phyloP scores from a whole-genome alignment of 2,329 filamentous ascomycete species.

The Esteya vermicola region DNA sequence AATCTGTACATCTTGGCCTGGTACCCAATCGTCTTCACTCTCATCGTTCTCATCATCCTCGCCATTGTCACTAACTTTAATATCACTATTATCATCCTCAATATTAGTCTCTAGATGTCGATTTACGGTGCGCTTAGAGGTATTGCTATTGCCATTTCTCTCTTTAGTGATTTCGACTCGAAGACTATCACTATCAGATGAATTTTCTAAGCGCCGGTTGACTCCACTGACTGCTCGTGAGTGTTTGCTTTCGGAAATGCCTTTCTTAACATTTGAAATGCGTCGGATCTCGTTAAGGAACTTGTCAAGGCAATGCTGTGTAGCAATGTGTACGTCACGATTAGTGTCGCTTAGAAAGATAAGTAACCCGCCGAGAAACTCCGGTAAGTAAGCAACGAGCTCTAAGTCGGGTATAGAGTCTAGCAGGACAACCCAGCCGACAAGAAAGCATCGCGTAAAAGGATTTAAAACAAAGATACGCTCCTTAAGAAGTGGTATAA shows the following conservation, averaged over 20 bases:
- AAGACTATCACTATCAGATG: slow-evolving; percentile 51
- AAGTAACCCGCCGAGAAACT: slow-evolving; percentile 78
- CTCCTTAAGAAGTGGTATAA: slow-evolving; percentile 88
- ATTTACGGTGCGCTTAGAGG: too few species aligned
- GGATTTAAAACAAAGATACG: slow-evolving; percentile 90
- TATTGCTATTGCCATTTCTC: slow-evolving; percentile 47
- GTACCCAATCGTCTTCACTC: slow-evolving; percentile 87
- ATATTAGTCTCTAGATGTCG: slow-evolving; percentile 35
- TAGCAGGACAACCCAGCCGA: slow-evolving; percentile 87
- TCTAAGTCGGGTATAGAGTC: slow-evolving; percentile 96
- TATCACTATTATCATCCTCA: slow-evolving; percentile 65
- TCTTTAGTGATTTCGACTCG: slow-evolving; percentile 28
- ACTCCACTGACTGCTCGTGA: slow-evolving; percentile 41
- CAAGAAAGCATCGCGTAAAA: slow-evolving; percentile 86
- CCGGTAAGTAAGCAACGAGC: slow-evolving; percentile 80
- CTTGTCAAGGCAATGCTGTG: slow-evolving; percentile 74
- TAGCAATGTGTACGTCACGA: slow-evolving; percentile 85
- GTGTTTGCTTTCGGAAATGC: slow-evolving; percentile 74
- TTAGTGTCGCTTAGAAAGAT: slow-evolving; percentile 89
- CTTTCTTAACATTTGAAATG: slow-evolving; percentile 83
- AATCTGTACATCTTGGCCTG: slow-evolving; percentile 90
- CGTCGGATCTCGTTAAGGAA: slow-evolving; percentile 91
- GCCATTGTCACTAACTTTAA: slow-evolving; percentile 86
- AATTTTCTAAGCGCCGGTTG: slow-evolving; percentile 45
- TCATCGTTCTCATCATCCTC: slow-evolving; percentile 46